Percentiles rank a stretch among this genome's conserved stretches.
phyloP scores from a whole-genome alignment of 1,284 basidiomycete species.

The Athelia sp. region DNA sequence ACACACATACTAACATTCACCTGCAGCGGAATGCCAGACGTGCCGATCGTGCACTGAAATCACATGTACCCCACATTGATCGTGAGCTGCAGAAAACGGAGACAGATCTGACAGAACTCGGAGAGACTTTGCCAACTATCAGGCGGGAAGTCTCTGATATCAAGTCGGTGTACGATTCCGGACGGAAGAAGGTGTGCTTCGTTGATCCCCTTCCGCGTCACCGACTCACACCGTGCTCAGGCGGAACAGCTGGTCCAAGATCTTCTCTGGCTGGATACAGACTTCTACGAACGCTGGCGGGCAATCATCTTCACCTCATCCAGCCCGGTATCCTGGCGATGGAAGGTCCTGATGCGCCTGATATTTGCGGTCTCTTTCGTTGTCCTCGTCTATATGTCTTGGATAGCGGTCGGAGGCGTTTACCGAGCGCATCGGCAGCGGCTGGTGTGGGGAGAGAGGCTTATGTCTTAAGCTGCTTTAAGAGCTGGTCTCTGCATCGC shows the following conservation, averaged over 20 bases:
- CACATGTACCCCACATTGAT: slow-evolving; percentile 56
- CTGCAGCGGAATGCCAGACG: slow-evolving; percentile 52
- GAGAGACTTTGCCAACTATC: slow-evolving; percentile 52
- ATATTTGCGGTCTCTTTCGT: slow-evolving; percentile 52
- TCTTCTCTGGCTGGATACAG: slow-evolving; percentile 68
- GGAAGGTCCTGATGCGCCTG: slow-evolving; percentile 57
- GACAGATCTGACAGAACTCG: slow-evolving; percentile 43
- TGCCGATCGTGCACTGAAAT: slow-evolving; percentile 47
- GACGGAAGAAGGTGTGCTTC: slow-evolving; percentile 49
- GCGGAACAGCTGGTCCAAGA: slow-evolving; percentile 55
- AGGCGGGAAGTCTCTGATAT: slow-evolving; percentile 56
- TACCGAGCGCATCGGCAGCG: slow-evolving; percentile 66
- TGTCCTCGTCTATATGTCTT: slow-evolving; percentile 53
- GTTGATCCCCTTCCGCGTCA: slow-evolving; percentile 6
- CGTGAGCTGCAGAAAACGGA: slow-evolving; percentile 54
- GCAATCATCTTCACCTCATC: slow-evolving; percentile 63
- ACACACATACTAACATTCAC: slow-evolving; percentile 4
- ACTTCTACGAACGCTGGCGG: slow-evolving; percentile 67
- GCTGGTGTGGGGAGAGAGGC: slow-evolving; percentile 69
- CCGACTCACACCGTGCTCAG: slow-evolving; percentile 24
- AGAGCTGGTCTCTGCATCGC: not conserved
- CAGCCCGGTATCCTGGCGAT: slow-evolving; percentile 62
- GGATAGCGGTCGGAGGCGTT: slow-evolving; percentile 55
- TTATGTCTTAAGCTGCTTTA: slow-evolving; percentile 50
- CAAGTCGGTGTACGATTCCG: slow-evolving; percentile 60